phyloP scores from a whole-genome alignment of 1,284 basidiomycete species.

The Ganoderma lucidum region DNA sequence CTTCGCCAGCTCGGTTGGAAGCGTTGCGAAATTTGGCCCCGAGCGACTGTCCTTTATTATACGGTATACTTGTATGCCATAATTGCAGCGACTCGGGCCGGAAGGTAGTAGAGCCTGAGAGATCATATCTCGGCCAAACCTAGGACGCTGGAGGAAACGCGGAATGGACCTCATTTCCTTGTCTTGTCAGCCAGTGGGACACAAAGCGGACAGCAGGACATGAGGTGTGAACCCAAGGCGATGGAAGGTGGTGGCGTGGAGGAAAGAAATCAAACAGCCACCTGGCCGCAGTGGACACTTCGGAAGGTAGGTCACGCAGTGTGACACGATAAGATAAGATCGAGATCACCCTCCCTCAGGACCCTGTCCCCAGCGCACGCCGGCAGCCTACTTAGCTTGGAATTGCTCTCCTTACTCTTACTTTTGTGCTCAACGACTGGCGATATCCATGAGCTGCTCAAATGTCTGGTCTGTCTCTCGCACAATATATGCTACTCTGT shows the following conservation, averaged over 20 bases:
- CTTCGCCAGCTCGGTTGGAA: conserved; percentile 3
- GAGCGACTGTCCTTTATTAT: too few species aligned
- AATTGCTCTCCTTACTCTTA: conserved; percentile 14
- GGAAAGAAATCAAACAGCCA: neutral
- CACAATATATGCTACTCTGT: neutral
- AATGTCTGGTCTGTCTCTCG: conserved; percentile 38
- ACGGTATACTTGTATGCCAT: neutral
- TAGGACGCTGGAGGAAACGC: conserved; percentile 8
- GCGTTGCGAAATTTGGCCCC: neutral
- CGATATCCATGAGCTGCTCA: conserved; percentile 25
- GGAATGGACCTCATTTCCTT: neutral
- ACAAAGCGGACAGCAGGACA: conserved; percentile 1
- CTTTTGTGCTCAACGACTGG: conserved; percentile 16
- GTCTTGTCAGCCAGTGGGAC: neutral
- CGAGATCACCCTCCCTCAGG: neutral
- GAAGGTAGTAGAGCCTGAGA: neutral
- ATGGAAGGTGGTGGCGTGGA: neutral
- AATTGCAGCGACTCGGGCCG: neutral
- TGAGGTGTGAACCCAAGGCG: neutral
- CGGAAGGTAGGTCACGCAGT: neutral
- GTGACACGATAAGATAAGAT: conserved; percentile 23
- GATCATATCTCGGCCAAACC: neutral
- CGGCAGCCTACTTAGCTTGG: neutral
- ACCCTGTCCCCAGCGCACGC: neutral
- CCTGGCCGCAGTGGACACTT: neutral